Percentiles rank a stretch among this genome's conserved stretches.
Evolutionary conservation across 2,329 filamentous ascomycete genomes (phyloP).

Genomic region (Penicillium brevicompactum): DNA sequence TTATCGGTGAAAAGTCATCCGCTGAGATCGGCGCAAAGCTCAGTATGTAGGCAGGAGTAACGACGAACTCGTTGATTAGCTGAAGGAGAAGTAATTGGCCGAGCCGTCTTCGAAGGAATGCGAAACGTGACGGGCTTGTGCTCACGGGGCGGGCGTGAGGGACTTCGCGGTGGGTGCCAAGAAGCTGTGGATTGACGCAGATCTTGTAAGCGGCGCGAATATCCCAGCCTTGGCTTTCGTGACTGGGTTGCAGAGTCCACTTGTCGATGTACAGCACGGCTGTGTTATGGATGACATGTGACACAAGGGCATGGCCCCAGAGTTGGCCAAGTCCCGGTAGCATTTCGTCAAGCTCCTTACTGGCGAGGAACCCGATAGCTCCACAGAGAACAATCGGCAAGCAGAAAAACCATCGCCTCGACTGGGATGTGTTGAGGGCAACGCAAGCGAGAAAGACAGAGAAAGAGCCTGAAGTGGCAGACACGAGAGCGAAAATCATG

Average conservation of each 20-base stretch:
- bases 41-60: not conserved
- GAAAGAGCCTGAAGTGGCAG: not conserved
- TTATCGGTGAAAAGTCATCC: not conserved
- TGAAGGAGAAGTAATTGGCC: not conserved
- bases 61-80: not conserved
- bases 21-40: not conserved
- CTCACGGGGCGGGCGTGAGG: not conserved
- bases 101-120: not conserved
- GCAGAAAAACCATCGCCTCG: not conserved
- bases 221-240: not conserved
- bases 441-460: not conserved
- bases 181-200: slow-evolving; percentile 2
- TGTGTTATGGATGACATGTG: not conserved
- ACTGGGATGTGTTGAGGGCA: not conserved
- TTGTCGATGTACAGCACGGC: not conserved
- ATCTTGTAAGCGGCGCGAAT: slow-evolving; percentile 3
- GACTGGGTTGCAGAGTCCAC: not conserved
- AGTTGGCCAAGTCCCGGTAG: not conserved
- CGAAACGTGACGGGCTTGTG: not conserved
- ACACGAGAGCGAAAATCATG: not conserved
- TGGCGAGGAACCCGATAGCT: not conserved
- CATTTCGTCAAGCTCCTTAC: not conserved
- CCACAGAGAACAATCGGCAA: not conserved
- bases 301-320: not conserved
- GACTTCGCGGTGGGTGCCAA: not conserved